Conservation (phyloP, 2,329 filamentous ascomycete species). For the Cytospora chrysosperma region DNA sequence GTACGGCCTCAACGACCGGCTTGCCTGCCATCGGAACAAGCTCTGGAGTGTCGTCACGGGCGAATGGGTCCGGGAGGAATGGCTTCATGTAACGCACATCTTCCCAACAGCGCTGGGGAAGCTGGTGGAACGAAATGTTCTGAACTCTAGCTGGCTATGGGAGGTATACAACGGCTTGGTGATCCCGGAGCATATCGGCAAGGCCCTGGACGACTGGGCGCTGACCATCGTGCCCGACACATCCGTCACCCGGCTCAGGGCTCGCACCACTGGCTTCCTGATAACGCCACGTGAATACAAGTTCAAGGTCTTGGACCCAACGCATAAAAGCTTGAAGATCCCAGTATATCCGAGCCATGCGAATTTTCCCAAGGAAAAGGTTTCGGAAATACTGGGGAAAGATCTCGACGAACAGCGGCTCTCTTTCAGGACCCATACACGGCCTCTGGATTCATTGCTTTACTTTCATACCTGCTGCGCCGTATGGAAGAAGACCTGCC, state of each 20-base stretch:
- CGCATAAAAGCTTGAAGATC: neutral
- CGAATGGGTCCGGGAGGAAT: neutral
- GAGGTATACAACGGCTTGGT: neutral
- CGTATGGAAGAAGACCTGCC: constrained; percentile 14
- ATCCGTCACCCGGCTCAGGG: neutral
- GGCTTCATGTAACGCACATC: neutral
- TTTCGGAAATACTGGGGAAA: neutral
- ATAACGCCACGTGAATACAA: neutral
- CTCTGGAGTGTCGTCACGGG: constrained; percentile 6
- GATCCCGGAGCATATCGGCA: neutral
- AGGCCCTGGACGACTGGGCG: neutral
- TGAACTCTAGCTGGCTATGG: neutral
- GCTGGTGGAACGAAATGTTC: neutral
- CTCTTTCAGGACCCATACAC: neutral
- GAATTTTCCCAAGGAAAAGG: accelerated
- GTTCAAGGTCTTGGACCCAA: neutral
- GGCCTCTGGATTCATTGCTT: neutral
- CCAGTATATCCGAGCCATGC: too few species aligned
- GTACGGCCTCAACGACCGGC: neutral
- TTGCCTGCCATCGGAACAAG: neutral
- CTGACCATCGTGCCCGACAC: neutral
- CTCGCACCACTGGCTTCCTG: neutral
- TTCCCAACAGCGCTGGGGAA: neutral
- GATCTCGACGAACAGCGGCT: constrained; percentile 3
- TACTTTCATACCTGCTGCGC: constrained; percentile 18